Percentiles rank a stretch among this genome's conserved stretches.
These are phyloP conservation scores for Hymenoscyphus occultus DNA, from an alignment of 2,329 filamentous ascomycete species.

Conservation along the genomic window DNA sequence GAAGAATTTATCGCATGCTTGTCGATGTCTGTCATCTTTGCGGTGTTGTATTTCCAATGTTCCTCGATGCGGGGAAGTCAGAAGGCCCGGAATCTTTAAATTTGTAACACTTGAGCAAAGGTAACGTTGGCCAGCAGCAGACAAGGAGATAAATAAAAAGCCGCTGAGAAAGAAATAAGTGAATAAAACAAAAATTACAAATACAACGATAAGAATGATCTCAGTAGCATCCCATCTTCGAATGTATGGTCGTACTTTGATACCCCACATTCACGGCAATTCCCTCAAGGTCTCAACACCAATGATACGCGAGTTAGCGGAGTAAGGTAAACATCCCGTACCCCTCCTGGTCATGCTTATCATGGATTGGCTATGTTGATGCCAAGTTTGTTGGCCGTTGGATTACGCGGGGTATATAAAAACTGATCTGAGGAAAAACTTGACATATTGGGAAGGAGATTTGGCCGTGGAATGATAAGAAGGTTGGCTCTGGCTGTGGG, in stretches of 20 bases:
- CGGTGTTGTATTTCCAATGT: background rate
- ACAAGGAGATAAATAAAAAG: background rate
- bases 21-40: background rate
- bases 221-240: slow-evolving; percentile 3
- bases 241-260: background rate
- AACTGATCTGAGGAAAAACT: background rate
- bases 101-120: background rate
- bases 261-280: background rate
- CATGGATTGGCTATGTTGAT: background rate
- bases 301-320: background rate
- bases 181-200: background rate
- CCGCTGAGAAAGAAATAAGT: background rate
- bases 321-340: background rate
- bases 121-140: background rate
- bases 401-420: background rate
- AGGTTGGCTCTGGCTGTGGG: background rate
- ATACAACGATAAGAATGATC: background rate
- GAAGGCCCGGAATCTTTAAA: background rate
- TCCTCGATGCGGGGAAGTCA: background rate
- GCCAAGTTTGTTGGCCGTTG: background rate
- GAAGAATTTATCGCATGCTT: background rate
- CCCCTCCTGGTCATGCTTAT: slow-evolving; percentile 9
- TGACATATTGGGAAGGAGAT: background rate
- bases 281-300: background rate
- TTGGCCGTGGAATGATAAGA: background rate